Evolutionary conservation across 805 yeast genomes (phyloP).

Genomic region (Dipodascopsis uninucleata): DNA sequence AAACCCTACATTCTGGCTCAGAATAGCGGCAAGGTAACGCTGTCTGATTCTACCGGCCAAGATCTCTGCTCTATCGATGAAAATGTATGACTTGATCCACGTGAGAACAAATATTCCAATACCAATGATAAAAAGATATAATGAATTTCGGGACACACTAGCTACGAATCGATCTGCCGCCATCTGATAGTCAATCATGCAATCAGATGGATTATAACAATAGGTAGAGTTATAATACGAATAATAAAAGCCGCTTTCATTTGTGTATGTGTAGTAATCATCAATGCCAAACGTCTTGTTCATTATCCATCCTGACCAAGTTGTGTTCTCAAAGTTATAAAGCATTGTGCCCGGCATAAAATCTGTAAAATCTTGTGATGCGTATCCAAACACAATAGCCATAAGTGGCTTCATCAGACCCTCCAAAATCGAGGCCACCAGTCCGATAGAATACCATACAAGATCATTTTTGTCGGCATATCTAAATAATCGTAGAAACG

Average conservation of each 20-base stretch:
- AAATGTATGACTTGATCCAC: constrained; percentile 37
- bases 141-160: constrained; percentile 31
- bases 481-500: constrained; percentile 33
- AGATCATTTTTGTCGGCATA: constrained; percentile 37
- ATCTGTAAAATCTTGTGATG: constrained; percentile 39
- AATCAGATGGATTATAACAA: too few species aligned
- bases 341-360: constrained; percentile 12
- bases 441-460: constrained; percentile 33
- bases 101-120: constrained; percentile 33
- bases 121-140: constrained; percentile 42
- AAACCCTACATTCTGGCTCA: constrained; percentile 43
- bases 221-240: too few species aligned
- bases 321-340: constrained; percentile 2
- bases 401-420: constrained; percentile 41
- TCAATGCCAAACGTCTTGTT: constrained; percentile 8
- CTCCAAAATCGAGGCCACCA: constrained; percentile 36
- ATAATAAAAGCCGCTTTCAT: constrained; percentile 1
- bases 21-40: constrained; percentile 37
- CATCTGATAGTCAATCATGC: too few species aligned
- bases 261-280: constrained; percentile 6
- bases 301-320: too few species aligned
- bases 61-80: constrained; percentile 42
- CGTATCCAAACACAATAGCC: constrained; percentile 40
- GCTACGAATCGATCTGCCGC: too few species aligned
- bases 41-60: constrained; percentile 41